Evolutionary conservation across 441 rosid species (phyloP).

Genomic region (Kokia cookei): DNA sequence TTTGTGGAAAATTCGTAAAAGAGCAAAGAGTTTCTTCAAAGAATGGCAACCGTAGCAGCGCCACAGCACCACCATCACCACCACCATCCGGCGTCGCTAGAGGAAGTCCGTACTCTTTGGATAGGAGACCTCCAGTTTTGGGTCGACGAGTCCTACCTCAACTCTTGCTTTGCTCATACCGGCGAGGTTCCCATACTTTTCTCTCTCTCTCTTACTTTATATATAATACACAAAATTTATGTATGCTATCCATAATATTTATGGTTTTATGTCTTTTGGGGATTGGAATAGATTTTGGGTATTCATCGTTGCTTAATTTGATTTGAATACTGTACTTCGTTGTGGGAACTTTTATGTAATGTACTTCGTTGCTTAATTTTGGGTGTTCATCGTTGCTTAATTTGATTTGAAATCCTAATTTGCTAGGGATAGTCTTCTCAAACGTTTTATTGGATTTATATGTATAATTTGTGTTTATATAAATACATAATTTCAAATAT

Average conservation of each 20-base stretch:
- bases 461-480: too few species aligned
- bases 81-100: slow-evolving; percentile 74
- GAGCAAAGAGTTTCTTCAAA: too few species aligned
- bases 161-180: slow-evolving; percentile 85
- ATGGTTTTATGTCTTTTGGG: background rate
- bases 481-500: too few species aligned
- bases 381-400: background rate
- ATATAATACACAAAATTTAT: background rate
- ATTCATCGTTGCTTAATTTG: background rate
- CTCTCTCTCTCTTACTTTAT: background rate
- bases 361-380: background rate
- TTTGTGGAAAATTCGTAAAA: too few species aligned
- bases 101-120: slow-evolving; percentile 96
- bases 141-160: slow-evolving; percentile 87
- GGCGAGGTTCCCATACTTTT: slow-evolving; percentile 57
- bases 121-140: slow-evolving; percentile 95
- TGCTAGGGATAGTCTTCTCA: too few species aligned
- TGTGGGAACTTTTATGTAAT: background rate
- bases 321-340: background rate
- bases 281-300: background rate
- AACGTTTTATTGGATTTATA: too few species aligned
- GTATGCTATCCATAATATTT: background rate
- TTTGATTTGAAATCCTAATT: background rate
- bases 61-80: slow-evolving; percentile 40
- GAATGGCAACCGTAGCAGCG: slow-evolving; percentile 11